Base-by-base conservation (phyloP, 2,329 filamentous ascomycete genomes). In the Tolypocladium inflatum region DNA sequence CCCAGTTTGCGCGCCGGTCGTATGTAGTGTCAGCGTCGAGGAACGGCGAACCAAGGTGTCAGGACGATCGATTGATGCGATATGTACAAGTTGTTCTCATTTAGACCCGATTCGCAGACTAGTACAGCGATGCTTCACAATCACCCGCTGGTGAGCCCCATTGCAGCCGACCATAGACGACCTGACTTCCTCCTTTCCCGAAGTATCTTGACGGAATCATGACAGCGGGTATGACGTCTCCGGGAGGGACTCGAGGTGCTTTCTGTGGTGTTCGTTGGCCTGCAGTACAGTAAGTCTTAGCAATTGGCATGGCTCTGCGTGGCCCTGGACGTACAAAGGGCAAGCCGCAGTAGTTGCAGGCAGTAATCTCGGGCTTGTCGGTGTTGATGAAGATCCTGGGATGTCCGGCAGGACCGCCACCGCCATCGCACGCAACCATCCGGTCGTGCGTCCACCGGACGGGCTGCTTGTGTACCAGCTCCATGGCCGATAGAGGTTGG, bases 381-480 rank as follows among this genome's bases (percentile, higher is more conserved):
- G 89, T 87, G 77, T 99, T 99, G 83, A 99, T 99, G 74, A 91
- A 99, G 76, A 99, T 88, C 69, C 85, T 84, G 55, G 94, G 94
- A 74, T 99, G 94, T 50, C 94, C 94, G 57, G 90, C 78, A 38
- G 92, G 88, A 52, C 93, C 94, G 65, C 92, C 92, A 59, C 93
- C 94, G 59, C 94, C 94, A 68, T 97, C 92, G 72, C 94, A 99
- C 51, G 86, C 86, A 55, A 95, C 93, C 54, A 89, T 75, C 61
- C 86, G 84, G 63, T 90, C 83, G 71, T 96, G 87, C 60, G 87
- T 90, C 93, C 94, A 99, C 73, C 85, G 83, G 41, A 99, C 94
- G 23, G 92, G 93, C 75, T 97, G 89, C 79, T 92, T 87, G 81
- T 99, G 94, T 69, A 97, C 92, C 73, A 99, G 84, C 66, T 95